Evolutionary conservation across 805 yeast species (phyloP).

Genomic region (Lipomyces anomalus): DNA sequence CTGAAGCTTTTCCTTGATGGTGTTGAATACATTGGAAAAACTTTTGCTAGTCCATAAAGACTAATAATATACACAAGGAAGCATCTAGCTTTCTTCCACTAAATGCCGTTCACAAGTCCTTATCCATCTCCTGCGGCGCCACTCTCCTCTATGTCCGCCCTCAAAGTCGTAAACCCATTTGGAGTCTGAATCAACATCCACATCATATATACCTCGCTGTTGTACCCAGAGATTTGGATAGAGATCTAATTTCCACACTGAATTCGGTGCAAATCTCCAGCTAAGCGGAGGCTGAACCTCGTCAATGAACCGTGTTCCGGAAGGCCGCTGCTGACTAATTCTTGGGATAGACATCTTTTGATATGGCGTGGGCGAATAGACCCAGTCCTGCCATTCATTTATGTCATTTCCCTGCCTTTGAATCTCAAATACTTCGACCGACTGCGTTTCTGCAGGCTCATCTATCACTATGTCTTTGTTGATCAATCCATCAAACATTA

Average conservation of each 20-base stretch:
- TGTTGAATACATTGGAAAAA: too few species aligned
- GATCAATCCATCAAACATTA: constrained; percentile 36
- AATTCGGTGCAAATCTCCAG: constrained; percentile 63
- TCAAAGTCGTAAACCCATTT: constrained; percentile 38
- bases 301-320: constrained; percentile 51
- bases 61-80: too few species aligned
- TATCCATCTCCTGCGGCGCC: constrained; percentile 39
- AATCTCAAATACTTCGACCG: constrained; percentile 75
- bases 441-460: constrained; percentile 52
- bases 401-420: constrained; percentile 55
- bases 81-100: too few species aligned
- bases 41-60: too few species aligned
- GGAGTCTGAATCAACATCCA: constrained; percentile 29
- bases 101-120: constrained; percentile 33
- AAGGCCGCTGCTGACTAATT: constrained; percentile 51
- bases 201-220: constrained; percentile 38
- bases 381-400: constrained; percentile 55
- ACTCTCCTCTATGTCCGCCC: constrained; percentile 32
- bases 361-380: constrained; percentile 53
- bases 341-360: constrained; percentile 45
- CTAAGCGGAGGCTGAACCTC: constrained; percentile 62
- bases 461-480: constrained; percentile 55
- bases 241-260: constrained; percentile 59
- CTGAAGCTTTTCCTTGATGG: too few species aligned
- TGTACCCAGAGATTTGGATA: constrained; percentile 49